Evolutionary conservation across 345 rosid genomes (phyloP).

Genomic region (Salix caprea): DNA sequence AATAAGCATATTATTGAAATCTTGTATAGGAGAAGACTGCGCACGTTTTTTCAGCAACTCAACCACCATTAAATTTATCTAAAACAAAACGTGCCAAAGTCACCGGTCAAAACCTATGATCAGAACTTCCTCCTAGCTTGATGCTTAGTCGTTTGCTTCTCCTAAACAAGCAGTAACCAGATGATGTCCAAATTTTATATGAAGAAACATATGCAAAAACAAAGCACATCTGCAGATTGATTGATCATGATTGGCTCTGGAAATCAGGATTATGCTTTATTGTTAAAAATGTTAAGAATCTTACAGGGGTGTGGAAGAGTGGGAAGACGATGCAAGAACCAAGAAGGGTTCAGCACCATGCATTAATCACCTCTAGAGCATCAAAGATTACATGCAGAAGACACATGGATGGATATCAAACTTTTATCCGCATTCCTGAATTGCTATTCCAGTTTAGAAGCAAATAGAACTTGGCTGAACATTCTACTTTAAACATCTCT

Average conservation of each 20-base stretch:
- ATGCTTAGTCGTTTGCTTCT: too few relatives aligned
- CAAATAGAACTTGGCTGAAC: neutral
- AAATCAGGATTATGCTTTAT: too few relatives aligned
- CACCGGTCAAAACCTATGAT: neutral
- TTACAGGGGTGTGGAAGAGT: neutral
- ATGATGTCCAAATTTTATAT: neutral
- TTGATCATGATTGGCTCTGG: neutral
- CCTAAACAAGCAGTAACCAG: too few relatives aligned
- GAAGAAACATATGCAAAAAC: neutral
- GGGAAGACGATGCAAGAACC: too few relatives aligned
- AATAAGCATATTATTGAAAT: neutral
- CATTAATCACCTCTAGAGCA: too few relatives aligned
- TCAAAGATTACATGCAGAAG: too few relatives aligned
- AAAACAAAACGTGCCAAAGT: neutral
- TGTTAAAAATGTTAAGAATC: too few relatives aligned
- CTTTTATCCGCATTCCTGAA: neutral
- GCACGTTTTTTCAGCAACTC: neutral
- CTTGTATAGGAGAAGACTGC: neutral
- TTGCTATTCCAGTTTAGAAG: neutral
- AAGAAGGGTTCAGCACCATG: too few relatives aligned
- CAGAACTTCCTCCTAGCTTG: neutral
- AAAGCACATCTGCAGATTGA: neutral
- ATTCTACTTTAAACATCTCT: slow-evolving; percentile 48
- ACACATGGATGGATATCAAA: neutral
- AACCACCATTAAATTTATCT: neutral